A percentile compares a stretch with the other conserved stretches of the same genome.
These are phyloP conservation scores for Thinopyrum elongatum DNA, from an alignment of 176 grass and related monocot genomes.

Conservation along the genomic window DNA sequence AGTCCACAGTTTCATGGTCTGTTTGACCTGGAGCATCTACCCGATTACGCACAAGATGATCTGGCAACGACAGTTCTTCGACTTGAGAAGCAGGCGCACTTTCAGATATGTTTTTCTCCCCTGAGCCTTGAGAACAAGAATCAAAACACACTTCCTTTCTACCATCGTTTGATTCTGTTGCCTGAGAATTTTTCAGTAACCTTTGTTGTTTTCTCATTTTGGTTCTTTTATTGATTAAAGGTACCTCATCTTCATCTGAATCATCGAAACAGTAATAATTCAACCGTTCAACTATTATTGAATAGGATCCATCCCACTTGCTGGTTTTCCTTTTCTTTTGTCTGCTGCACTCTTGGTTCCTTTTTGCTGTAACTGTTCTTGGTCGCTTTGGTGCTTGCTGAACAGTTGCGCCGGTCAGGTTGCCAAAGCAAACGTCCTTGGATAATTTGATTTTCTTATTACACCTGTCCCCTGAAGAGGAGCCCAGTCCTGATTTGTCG, in stretches of 20 bases:
- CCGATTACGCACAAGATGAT: neutral
- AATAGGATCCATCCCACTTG: constrained; percentile 31
- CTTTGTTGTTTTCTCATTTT: constrained; percentile 52
- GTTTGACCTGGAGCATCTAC: constrained; percentile 18
- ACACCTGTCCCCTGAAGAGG: constrained; percentile 21
- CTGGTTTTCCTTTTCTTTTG: constrained; percentile 47
- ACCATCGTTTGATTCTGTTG: neutral
- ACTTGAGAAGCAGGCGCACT: neutral
- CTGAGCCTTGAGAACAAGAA: constrained; percentile 9
- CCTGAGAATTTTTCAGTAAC: constrained; percentile 27
- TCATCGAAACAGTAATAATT: constrained; percentile 41
- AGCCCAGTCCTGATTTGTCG: constrained; percentile 26
- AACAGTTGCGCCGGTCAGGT: neutral
- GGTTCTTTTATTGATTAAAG: constrained; percentile 64
- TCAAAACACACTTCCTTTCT: constrained; percentile 1
- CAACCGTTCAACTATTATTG: constrained; percentile 40
- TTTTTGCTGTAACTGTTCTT: constrained; percentile 27
- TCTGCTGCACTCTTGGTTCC: constrained; percentile 30
- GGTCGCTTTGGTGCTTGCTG: constrained; percentile 36
- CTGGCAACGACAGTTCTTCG: neutral
- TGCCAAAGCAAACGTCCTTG: constrained; percentile 22
- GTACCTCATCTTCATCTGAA: constrained; percentile 47
- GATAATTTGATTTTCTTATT: constrained; percentile 49
- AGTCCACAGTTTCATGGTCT: constrained; percentile 11
- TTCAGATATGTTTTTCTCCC: neutral